These are phyloP conservation scores for Hyaloscypha hepaticicola DNA, from an alignment of 495 filamentous ascomycete genomes.

Conservation along the genomic window DNA sequence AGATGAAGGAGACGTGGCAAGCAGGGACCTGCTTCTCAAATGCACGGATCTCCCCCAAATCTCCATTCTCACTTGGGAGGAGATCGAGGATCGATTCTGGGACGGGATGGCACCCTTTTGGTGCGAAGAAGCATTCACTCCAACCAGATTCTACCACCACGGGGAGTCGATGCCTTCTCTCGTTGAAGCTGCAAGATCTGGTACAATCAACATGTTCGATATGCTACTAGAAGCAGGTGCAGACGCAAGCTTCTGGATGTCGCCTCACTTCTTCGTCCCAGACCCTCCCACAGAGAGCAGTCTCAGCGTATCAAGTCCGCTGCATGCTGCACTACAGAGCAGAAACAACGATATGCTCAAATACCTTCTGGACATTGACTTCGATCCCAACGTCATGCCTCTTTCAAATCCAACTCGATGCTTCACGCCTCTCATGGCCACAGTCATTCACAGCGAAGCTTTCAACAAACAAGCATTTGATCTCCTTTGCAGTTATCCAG, in stretches of 20 bases:
- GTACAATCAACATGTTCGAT: conserved; percentile 14
- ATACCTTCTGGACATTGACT: conserved; percentile 14
- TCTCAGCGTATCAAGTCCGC: conserved; percentile 20
- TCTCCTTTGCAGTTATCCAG: conserved; percentile 6
- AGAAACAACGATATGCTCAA: conserved; percentile 14
- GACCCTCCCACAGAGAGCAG: conserved; percentile 3
- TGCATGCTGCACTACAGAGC: conserved; percentile 20
- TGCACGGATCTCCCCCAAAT: conserved; percentile 18
- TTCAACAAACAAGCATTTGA: conserved; percentile 18
- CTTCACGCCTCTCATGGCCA: conserved; percentile 22
- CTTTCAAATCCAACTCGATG: conserved; percentile 22
- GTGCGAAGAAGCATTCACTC: conserved; percentile 19
- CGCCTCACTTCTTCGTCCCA: conserved; percentile 3
- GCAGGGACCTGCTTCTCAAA: not conserved
- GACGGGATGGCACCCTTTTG: conserved; percentile 20
- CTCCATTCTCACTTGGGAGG: conserved; percentile 17
- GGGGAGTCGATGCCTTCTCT: conserved; percentile 22
- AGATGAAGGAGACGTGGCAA: conserved; percentile 7
- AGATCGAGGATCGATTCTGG: conserved; percentile 20
- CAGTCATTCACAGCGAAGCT: conserved; percentile 8
- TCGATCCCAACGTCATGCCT: conserved; percentile 24
- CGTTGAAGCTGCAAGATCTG: conserved; percentile 18
- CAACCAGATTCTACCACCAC: conserved; percentile 1
- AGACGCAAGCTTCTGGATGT: conserved; percentile 20
- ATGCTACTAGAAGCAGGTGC: conserved; percentile 13